Evolutionary conservation across 2,329 filamentous ascomycete species (phyloP), one percentile per base, ranked within the genome.

Genomic region (Colletotrichum plurivorum): DNA sequence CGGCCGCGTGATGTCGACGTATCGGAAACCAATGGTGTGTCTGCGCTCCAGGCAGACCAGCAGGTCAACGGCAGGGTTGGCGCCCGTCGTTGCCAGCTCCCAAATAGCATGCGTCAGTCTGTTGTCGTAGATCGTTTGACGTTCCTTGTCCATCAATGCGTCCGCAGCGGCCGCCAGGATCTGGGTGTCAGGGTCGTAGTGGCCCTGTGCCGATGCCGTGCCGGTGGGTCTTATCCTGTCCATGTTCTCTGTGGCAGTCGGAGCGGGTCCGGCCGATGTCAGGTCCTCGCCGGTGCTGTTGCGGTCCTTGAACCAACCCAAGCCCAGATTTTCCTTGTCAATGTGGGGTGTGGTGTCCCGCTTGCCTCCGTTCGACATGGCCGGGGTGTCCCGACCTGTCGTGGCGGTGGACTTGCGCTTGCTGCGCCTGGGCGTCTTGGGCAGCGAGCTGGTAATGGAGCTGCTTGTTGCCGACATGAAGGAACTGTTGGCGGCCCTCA

Each of bases 391-490:
- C 75, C 77, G 81, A 72, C 75, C 78, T 77, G 67, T 81, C 76
- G 69, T 79, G 7, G 80, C 80, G 41, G 82, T 82, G 27, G 83
- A 80, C 76, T 88, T 91, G 54, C 90, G 84, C 80, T 93, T 92
- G 75, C 83, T 73, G 73, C 90, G 85, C 54, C 88, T 84, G 9
- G 87, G 84, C 22, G 86, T 86, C 78, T 92, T 94, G 2, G 93
- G 93, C 5, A 95, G 83, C 53, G 91, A 94, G 62, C 90, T 93
- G 0, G 93, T 93, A 71, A 97, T 91, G 71, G 93, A 95, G 57
- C 92, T 94, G 78, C 93, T 97, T 0, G 95, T 97, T 4, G 94
- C 93, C 27, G 91, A 93, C 90, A 99, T 95, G 81, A 98, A 98
- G 68, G 93, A 95, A 51, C 94, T 96, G 80, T 98, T 99, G 61